Evolutionary conservation across 441 rosid species (phyloP), one percentile per base, ranked within the genome.

Genomic region (Erodium trifolium): DNA sequence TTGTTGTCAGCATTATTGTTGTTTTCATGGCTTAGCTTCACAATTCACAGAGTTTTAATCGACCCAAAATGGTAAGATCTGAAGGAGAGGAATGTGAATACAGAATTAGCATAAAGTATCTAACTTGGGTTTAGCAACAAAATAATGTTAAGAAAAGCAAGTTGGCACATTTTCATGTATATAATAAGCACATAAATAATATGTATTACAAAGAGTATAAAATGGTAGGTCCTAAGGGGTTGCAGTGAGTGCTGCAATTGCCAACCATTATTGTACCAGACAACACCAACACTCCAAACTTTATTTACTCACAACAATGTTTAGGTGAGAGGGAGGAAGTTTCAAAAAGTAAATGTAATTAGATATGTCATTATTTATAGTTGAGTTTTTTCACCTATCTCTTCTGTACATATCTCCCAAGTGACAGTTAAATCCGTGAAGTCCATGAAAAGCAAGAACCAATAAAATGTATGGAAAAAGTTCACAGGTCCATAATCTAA

Each of bases 361-460:
- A 41, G 45, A 41, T 41, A 41, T 41, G 45, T 41, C 45, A 41
- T 41, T 41, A 41, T 41, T 41, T 8, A 41, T 41, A 41, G 45
- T 41, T 41, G 12, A 41, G 45, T 41, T 41, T 7, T 37, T 41
- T 41, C 45, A 41, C 45, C 45, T 7, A 41, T 41, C 45, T 41
- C 10, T 41, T 41, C 10, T 41, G 45, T 41, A 41, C 11, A 8
- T 41, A 41, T 41, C 45, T 49, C 57, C 12, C 11, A 55, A 17
- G 63, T 16, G 27, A 59, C 63, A 59, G 63, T 59, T 59, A 18
- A 59, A 59, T 59, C 63, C 63, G 63, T 59, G 63, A 59, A 59
- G 29, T 1, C 45, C 11, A 41, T 41, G 45, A 41, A 41, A 41
- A 59, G 23, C 63, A 59, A 59, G 11, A 59, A 9, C 31, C 31